Base-by-base conservation (phyloP, 495 filamentous ascomycete genomes). In the Penicillium desertorum region DNA sequence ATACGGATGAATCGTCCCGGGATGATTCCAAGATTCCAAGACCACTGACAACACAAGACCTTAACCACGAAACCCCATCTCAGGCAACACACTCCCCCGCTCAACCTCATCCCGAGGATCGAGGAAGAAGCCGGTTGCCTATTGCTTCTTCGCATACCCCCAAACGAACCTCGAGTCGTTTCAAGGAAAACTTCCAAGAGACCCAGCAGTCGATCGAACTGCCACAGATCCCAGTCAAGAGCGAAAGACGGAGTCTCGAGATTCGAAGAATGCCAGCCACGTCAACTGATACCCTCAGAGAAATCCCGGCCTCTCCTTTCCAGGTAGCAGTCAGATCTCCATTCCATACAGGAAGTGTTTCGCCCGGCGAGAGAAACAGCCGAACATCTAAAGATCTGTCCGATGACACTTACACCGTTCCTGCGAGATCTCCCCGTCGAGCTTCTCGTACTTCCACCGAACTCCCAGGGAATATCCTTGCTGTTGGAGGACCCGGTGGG, bases 181-280 rank as follows among this genome's bases (percentile, higher is more conserved):
- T 55, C 53, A 55, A 47, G 32, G 53, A 55, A 27, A 27, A 55
- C 32, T 55, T 55, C 23, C 42, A 55, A 6, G 53, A 55, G 4
- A 10, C 30, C 4, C 16, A 34, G 5, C 19, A 55, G 5, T 23
- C 16, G 11, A 10, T 17, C 23, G 41, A 48, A n/a, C n/a, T 44
- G 8, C 57, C 50, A 20, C 27, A 48, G 36, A 30, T 59, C 3
- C 57, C 57, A 0, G n/a, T 46, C 42, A 59, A 54, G 17, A 59
- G 49, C 22, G 42, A 46, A 10, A 32, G 49, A 6, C 49, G 57
- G 22, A 54, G 44, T 17, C 49, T 48, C 17, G 57, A 53, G 14
- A 54, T 25, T 43, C 43, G 49, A 43, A 34, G 49, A 23, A 16
- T 45, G 7, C 20, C 45, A 29, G 43, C 44, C 12, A 10, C 45